phyloP scores from a whole-genome alignment of 108 stramenopile species.

The Cyclostephanos tholiformis region DNA sequence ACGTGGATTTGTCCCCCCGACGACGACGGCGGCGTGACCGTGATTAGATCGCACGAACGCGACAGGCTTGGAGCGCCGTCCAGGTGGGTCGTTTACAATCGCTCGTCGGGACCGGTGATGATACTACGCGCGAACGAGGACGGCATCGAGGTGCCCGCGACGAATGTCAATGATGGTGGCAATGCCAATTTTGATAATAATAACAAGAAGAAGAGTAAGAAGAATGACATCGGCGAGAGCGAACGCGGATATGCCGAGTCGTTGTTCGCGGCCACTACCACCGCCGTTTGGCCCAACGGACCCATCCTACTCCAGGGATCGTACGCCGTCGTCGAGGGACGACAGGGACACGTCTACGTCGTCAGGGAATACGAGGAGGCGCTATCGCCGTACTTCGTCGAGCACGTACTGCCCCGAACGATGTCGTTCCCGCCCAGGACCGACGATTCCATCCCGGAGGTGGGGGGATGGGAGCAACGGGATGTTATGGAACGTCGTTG shows the following conservation, averaged over 20 bases:
- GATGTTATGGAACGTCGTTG: neutral
- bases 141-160: slow-evolving; percentile 15
- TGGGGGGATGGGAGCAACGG: neutral
- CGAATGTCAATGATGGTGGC: neutral
- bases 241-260: neutral
- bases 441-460: neutral
- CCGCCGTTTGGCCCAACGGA: slow-evolving; percentile 30
- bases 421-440: neutral
- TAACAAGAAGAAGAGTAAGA: too few relatives aligned
- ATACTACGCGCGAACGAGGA: neutral
- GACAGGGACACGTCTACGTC: slow-evolving; percentile 16
- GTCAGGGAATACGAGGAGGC: slow-evolving; percentile 30
- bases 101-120: slow-evolving; percentile 19
- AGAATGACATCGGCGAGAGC: too few relatives aligned
- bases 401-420: slow-evolving; percentile 14
- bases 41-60: neutral
- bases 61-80: neutral
- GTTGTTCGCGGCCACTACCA: neutral
- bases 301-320: slow-evolving; percentile 26
- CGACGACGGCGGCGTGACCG: neutral
- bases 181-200: too few relatives aligned
- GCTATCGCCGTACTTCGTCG: slow-evolving; percentile 1
- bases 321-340: slow-evolving; percentile 30
- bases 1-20: slow-evolving; percentile 20
- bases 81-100: slow-evolving; percentile 25